Conservation (phyloP, 768 basidiomycete genomes). For the Boletus pseudopeckii region DNA sequence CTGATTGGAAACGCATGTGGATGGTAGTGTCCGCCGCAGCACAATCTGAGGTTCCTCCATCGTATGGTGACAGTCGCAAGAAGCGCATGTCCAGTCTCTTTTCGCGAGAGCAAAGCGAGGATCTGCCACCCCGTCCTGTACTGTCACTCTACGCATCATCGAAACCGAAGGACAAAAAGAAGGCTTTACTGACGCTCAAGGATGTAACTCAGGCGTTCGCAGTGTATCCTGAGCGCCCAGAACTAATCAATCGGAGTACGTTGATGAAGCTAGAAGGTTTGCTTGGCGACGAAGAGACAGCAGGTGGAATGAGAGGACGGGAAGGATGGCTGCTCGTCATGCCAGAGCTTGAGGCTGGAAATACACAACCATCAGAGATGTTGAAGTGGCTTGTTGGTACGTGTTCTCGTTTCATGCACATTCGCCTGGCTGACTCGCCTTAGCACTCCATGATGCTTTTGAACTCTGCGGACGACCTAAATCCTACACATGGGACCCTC, state of each 20-base stretch:
- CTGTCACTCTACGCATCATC: slow-evolving; percentile 60
- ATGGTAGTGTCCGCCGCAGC: slow-evolving; percentile 60
- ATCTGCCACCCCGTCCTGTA: slow-evolving; percentile 35
- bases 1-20: slow-evolving; percentile 94
- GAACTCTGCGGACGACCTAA: slow-evolving; percentile 85
- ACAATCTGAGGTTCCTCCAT: slow-evolving; percentile 23
- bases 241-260: slow-evolving; percentile 83
- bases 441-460: slow-evolving; percentile 84
- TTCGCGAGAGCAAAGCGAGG: slow-evolving; percentile 43
- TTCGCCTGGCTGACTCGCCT: slow-evolving; percentile 7
- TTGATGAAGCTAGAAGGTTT: slow-evolving; percentile 89
- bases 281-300: slow-evolving; percentile 73
- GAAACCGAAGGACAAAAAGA: slow-evolving; percentile 74
- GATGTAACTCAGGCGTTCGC: slow-evolving; percentile 84
- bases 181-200: slow-evolving; percentile 63
- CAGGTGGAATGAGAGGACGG: slow-evolving; percentile 60
- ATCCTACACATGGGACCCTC: slow-evolving; percentile 86
- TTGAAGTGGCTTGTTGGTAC: slow-evolving; percentile 85
- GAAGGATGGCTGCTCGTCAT: slow-evolving; percentile 90
- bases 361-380: slow-evolving; percentile 75
- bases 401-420: slow-evolving; percentile 22
- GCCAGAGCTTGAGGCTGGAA: slow-evolving; percentile 73
- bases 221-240: slow-evolving; percentile 94
- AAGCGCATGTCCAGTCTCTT: slow-evolving; percentile 66
- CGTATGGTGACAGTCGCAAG: slow-evolving; percentile 33